A percentile compares a stretch with the other conserved stretches of the same genome.
Conservation (phyloP, 192 early-diverging fungal species). For the Diversispora epigaea region DNA sequence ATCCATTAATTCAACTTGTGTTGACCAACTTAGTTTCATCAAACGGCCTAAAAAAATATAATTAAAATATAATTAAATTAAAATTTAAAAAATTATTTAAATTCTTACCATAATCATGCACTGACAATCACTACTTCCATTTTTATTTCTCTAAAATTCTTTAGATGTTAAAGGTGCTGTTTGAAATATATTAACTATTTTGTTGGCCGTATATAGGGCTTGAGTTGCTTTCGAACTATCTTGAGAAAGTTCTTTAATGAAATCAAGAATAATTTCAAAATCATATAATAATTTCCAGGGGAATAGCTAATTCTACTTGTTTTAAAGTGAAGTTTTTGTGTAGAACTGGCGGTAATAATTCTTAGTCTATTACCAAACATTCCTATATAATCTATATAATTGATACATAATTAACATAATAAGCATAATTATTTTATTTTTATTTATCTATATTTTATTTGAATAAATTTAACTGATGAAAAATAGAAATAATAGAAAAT, state of each 20-base stretch:
- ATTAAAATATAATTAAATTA: not conserved
- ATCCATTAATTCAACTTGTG: slow-evolving; percentile 81
- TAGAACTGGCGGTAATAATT: slow-evolving; percentile 66
- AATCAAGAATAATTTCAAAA: slow-evolving; percentile 70
- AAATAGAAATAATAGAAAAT: too few relatives aligned
- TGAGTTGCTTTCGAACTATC: slow-evolving; percentile 73
- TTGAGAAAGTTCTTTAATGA: slow-evolving; percentile 67
- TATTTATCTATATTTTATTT: too few relatives aligned
- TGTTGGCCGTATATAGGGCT: slow-evolving; percentile 80
- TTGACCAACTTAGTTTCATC: slow-evolving; percentile 89
- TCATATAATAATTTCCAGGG: slow-evolving; percentile 73
- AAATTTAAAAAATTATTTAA: slow-evolving; percentile 66
- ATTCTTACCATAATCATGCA: slow-evolving; percentile 82
- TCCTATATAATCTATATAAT: too few relatives aligned
- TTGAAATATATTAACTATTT: slow-evolving; percentile 75
- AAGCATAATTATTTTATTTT: too few relatives aligned
- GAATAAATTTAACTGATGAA: not conserved
- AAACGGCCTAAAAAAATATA: slow-evolving; percentile 70
- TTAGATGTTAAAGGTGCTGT: slow-evolving; percentile 46
- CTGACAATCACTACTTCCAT: slow-evolving; percentile 66
- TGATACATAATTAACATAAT: too few relatives aligned
- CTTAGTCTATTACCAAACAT: slow-evolving; percentile 82
- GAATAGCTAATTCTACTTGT: slow-evolving; percentile 70
- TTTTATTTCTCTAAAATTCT: slow-evolving; percentile 63
- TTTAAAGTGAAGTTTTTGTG: slow-evolving; percentile 62